These are phyloP conservation scores for Aspergillus neoniger DNA, from an alignment of 2,329 filamentous ascomycete species.

Conservation along the genomic window DNA sequence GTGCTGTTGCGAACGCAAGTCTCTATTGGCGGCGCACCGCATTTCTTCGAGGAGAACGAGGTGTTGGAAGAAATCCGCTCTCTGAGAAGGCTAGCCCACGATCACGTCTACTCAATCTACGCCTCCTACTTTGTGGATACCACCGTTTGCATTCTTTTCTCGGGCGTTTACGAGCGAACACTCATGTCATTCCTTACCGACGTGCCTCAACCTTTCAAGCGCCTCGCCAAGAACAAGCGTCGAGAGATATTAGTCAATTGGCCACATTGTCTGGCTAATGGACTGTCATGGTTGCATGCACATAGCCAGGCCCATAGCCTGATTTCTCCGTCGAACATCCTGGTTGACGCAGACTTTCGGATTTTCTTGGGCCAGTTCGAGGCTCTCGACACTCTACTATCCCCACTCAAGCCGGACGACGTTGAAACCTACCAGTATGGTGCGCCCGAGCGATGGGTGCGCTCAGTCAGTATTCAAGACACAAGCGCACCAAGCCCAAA, in stretches of 20 bases:
- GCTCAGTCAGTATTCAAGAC: constrained; percentile 40
- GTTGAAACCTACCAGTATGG: constrained; percentile 62
- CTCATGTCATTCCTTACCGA: constrained; percentile 48
- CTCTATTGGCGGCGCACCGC: constrained; percentile 37
- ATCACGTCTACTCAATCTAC: constrained; percentile 48
- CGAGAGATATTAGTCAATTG: constrained; percentile 47
- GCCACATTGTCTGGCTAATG: constrained; percentile 56
- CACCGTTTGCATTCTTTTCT: constrained; percentile 47
- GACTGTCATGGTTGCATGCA: constrained; percentile 58
- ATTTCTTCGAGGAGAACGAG: constrained; percentile 43
- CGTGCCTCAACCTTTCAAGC: constrained; percentile 44
- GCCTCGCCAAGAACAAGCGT: constrained; percentile 43
- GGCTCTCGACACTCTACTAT: constrained; percentile 56
- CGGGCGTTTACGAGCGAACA: constrained; percentile 43
- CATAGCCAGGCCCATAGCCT: constrained; percentile 57
- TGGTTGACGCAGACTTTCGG: constrained; percentile 57
- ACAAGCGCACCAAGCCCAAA: constrained; percentile 6
- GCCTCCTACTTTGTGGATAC: constrained; percentile 48
- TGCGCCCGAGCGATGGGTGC: constrained; percentile 57
- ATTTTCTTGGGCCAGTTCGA: constrained; percentile 63
- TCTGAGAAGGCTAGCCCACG: constrained; percentile 43
- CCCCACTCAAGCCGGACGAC: constrained; percentile 54
- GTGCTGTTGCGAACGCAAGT: constrained; percentile 43
- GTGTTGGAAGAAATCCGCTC: constrained; percentile 43
- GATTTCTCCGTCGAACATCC: constrained; percentile 62